phyloP scores from a whole-genome alignment of 352 stramenopile species.

The Pythium pectinolyticum region DNA sequence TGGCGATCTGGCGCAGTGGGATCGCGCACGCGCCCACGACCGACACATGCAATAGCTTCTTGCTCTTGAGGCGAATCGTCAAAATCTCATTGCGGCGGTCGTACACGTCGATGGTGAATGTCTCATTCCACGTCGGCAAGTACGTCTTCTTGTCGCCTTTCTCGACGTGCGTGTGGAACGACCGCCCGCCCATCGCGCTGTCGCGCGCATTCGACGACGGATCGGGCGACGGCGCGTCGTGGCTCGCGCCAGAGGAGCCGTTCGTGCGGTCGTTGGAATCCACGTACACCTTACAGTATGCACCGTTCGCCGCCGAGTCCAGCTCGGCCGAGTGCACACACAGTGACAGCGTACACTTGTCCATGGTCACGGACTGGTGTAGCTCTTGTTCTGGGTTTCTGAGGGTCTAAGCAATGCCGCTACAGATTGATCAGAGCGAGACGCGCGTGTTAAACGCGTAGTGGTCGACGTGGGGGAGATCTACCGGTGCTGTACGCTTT shows the following conservation, averaged over 20 bases:
- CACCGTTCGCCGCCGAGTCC: slow-evolving; percentile 21
- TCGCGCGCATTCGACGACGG: slow-evolving; percentile 1
- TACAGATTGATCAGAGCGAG: too few relatives aligned
- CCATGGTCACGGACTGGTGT: slow-evolving; percentile 1
- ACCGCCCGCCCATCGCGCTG: slow-evolving; percentile 9
- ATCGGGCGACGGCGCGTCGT: slow-evolving; percentile 17
- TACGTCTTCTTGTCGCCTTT: slow-evolving; percentile 26
- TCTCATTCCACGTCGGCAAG: slow-evolving; percentile 29
- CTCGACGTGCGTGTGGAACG: slow-evolving; percentile 31
- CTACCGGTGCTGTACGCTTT: neutral
- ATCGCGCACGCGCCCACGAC: slow-evolving; percentile 55
- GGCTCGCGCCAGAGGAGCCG: slow-evolving; percentile 4
- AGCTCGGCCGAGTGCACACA: slow-evolving; percentile 31
- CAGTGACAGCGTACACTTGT: slow-evolving; percentile 27
- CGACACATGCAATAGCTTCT: slow-evolving; percentile 58
- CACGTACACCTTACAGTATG: slow-evolving; percentile 35
- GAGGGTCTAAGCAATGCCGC: neutral
- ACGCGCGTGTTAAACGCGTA: neutral
- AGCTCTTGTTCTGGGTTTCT: slow-evolving; percentile 3
- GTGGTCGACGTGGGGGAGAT: neutral
- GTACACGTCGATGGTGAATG: slow-evolving; percentile 27
- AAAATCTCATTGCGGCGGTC: slow-evolving; percentile 41
- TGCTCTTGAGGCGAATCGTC: slow-evolving; percentile 66
- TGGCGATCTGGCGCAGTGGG: slow-evolving; percentile 45
- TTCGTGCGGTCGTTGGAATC: slow-evolving; percentile 23